Base-by-base conservation (phyloP, 371 early-diverging fungal genomes). In the Rhizopus arrhizus region DNA sequence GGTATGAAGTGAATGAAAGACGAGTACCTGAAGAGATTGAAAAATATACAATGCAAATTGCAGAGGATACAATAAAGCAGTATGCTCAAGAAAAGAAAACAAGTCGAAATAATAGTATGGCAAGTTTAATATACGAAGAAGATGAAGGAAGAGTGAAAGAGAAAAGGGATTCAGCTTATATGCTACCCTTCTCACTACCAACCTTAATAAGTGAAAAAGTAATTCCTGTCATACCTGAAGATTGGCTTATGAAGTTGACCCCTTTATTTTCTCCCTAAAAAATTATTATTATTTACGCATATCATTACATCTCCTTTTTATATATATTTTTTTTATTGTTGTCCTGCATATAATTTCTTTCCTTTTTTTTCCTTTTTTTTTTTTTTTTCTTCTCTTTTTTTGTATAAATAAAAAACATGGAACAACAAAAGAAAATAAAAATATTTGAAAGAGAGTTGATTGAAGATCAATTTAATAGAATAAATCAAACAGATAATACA, bases 1-100 rank as follows among this genome's bases (percentile, higher is more conserved):
- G 89, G 8, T 96, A 93, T 65, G 97, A 96, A 62, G 87, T 92
- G 5, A 85, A 84, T 15, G 97, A 96, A 63, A 53, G 73, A 10
- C 68, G 75, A 7, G 59, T 94, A 34, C 80, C 91, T 5, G 81
- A 82, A 12, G 93, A 89, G 46, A 78, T 95, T 2, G 84, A 81
- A 55, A 83, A 84, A 46, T 92, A 93, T 64, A 81, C 91, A 4
- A 70, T 85, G 57, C 85, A 86, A 43, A 74, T 85, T 3, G 88
- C 88, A 16, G 82, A 85, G 38, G 87, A 88, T 49, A 80, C 87
- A 0, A 69, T 81, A 22, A 82, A 82, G 15, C 43, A 70, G 45
- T 70, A 66, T 73, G 47, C 72, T 22, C 22, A 22, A 69, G 55
- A 62, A 54, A 16, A 41, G 53, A 28, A 35, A 43, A 73, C 72